A percentile compares a stretch with the other conserved stretches of the same genome.
phyloP scores from a whole-genome alignment of 2,329 filamentous ascomycete species.

The Chrysoporthe cubensis region DNA sequence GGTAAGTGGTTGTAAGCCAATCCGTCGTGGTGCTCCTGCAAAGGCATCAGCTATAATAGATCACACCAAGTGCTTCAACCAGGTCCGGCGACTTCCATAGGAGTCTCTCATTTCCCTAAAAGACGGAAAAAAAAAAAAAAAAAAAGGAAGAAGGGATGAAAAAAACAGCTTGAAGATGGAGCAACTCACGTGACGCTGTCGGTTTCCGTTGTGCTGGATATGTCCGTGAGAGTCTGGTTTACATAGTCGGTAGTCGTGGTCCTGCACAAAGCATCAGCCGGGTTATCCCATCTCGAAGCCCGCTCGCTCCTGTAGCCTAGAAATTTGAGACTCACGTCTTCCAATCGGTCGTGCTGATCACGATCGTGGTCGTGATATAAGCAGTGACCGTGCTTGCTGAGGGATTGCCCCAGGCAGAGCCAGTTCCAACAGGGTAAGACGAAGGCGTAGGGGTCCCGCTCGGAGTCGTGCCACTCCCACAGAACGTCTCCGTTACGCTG shows the following conservation, averaged over 20 bases:
- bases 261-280: background rate
- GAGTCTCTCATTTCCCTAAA: background rate
- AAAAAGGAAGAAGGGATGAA: background rate
- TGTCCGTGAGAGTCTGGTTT: background rate
- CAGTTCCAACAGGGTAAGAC: background rate
- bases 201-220: constrained; percentile 8
- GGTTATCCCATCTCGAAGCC: background rate
- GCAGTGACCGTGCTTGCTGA: constrained; percentile 8
- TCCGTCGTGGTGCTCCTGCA: constrained; percentile 11
- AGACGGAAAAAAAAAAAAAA: too few relatives aligned
- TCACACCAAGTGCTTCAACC: background rate
- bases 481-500: constrained; percentile 2
- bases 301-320: background rate
- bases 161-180: background rate
- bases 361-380: constrained; percentile 11
- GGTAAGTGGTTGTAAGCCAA: constrained; percentile 11
- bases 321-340: constrained; percentile 3
- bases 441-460: too few relatives aligned
- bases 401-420: background rate
- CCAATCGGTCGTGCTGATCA: background rate
- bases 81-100: background rate
- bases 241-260: constrained; percentile 2
- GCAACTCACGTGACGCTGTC: constrained; percentile 13
- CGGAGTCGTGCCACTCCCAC: too few relatives aligned
- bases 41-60: constrained; percentile 2